Conservation (phyloP, 257 asterid genomes). For the Knoxia roxburghii region DNA sequence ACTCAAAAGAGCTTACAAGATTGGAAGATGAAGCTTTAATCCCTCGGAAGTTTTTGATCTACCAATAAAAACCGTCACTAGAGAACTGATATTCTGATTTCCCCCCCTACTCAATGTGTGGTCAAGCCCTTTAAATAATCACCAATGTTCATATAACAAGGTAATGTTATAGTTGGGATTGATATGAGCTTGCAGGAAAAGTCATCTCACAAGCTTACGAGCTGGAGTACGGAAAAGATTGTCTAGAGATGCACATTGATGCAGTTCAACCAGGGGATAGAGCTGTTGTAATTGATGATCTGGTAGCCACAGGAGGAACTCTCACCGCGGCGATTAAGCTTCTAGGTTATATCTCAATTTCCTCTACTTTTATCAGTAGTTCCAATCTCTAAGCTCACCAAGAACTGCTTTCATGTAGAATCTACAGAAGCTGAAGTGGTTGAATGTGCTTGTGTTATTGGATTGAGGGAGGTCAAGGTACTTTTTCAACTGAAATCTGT, state of each 20-base stretch:
- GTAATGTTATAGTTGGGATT: background rate
- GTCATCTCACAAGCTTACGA: slow-evolving; percentile 58
- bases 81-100: too few relatives aligned
- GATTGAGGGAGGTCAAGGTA: slow-evolving; percentile 72
- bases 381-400: background rate
- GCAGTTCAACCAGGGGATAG: slow-evolving; percentile 70
- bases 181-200: slow-evolving; percentile 38
- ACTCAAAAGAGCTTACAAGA: background rate
- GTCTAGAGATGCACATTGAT: slow-evolving; percentile 74
- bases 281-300: slow-evolving; percentile 66
- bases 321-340: slow-evolving; percentile 73
- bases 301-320: slow-evolving; percentile 89
- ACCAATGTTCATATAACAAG: background rate
- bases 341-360: slow-evolving; percentile 39
- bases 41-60: background rate
- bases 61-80: background rate
- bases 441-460: slow-evolving; percentile 77
- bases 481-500: background rate
- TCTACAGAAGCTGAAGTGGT: slow-evolving; percentile 66
- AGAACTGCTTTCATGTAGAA: slow-evolving; percentile 28
- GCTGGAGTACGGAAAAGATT: slow-evolving; percentile 74
- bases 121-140: background rate
- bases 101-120: too few relatives aligned
- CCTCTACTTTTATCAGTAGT: slow-evolving; percentile 1
- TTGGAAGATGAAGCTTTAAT: background rate